Conservation (phyloP, 2,329 filamentous ascomycete genomes). For the Zymoseptoria ardabiliae region DNA sequence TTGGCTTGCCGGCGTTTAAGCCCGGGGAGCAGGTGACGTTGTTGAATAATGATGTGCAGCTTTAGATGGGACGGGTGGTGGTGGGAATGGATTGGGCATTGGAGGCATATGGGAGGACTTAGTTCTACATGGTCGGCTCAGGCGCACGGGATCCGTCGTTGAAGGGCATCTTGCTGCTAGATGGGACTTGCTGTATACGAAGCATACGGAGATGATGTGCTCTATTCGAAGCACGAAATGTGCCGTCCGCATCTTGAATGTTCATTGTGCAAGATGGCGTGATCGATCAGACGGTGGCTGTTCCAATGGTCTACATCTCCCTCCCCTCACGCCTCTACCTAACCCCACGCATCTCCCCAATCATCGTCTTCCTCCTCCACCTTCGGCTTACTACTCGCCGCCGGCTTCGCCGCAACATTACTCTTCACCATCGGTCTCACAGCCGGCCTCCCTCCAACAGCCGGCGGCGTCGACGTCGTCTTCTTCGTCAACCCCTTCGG, state of each 20-base stretch:
- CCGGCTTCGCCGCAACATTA: conserved; percentile 14
- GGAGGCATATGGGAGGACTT: not conserved
- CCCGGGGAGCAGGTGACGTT: conserved; percentile 89
- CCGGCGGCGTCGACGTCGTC: conserved; percentile 28
- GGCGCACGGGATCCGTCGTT: too few species aligned
- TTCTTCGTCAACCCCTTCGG: conserved; percentile 76
- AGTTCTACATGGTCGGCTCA: too few species aligned
- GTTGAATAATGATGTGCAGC: conserved; percentile 76
- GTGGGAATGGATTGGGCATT: not conserved
- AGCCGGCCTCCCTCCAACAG: conserved; percentile 8
- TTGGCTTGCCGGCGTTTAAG: conserved; percentile 92
- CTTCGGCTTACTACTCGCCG: conserved; percentile 5
- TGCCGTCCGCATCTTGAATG: too few species aligned
- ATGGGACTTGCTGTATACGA: too few species aligned
- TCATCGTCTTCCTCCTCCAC: conserved; percentile 34
- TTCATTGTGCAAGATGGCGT: too few species aligned
- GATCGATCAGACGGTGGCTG: too few species aligned
- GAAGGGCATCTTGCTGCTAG: too few species aligned
- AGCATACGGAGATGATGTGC: too few species aligned
- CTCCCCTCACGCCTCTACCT: not conserved
- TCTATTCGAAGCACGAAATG: too few species aligned
- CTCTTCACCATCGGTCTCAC: conserved; percentile 9
- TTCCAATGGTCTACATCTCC: too few species aligned
- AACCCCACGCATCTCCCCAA: conserved; percentile 35
- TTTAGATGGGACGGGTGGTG: conserved; percentile 42